Percentiles rank a stretch among this genome's conserved stretches.
phyloP scores from a whole-genome alignment of 2,329 filamentous ascomycete genomes.

The Aspergillus spinulosporus region DNA sequence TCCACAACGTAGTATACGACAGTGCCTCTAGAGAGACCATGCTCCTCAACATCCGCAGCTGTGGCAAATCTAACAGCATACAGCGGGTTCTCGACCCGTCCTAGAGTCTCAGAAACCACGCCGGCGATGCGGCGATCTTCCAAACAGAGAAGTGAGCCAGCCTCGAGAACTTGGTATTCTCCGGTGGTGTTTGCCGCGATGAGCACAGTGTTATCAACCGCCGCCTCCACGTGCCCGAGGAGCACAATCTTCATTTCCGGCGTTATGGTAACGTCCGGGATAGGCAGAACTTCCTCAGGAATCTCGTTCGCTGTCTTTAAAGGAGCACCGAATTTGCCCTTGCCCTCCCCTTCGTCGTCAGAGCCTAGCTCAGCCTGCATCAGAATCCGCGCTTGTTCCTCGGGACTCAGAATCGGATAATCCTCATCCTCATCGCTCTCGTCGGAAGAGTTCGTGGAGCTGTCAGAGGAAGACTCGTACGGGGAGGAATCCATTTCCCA shows the following conservation, averaged over 20 bases:
- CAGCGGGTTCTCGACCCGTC: slow-evolving; percentile 78
- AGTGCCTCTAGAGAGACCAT: slow-evolving; percentile 67
- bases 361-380: slow-evolving; percentile 81
- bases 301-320: slow-evolving; percentile 81
- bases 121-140: slow-evolving; percentile 75
- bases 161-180: slow-evolving; percentile 81
- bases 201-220: slow-evolving; percentile 76
- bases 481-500: slow-evolving; percentile 83
- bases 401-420: slow-evolving; percentile 73
- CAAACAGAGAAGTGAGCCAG: slow-evolving; percentile 78
- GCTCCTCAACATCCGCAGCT: slow-evolving; percentile 64
- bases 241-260: slow-evolving; percentile 73
- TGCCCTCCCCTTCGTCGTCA: slow-evolving; percentile 69
- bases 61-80: slow-evolving; percentile 79
- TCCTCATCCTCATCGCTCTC: slow-evolving; percentile 56
- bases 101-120: slow-evolving; percentile 79
- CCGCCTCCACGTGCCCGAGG: slow-evolving; percentile 72
- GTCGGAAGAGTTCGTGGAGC: slow-evolving; percentile 64
- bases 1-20: slow-evolving; percentile 76
- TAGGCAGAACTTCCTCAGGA: slow-evolving; percentile 63
- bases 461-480: slow-evolving; percentile 63
- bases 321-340: slow-evolving; percentile 49
- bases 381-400: slow-evolving; percentile 79
- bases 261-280: slow-evolving; percentile 76
- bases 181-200: slow-evolving; percentile 77